Conservation (phyloP, 306 rosid genomes). For the Quercus bicolor region DNA sequence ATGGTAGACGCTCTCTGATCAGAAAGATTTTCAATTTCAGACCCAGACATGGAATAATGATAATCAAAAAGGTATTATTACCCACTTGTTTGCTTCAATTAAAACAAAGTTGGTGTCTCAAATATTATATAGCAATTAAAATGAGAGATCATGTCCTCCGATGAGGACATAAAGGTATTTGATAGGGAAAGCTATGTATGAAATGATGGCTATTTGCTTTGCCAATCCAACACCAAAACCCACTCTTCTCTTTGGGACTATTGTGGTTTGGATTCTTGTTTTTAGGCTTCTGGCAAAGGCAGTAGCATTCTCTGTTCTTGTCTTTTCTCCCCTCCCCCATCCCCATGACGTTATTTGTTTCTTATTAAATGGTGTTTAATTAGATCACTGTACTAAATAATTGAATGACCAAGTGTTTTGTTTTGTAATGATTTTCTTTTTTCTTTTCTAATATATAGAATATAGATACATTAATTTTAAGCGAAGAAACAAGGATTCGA, state of each 20-base stretch:
- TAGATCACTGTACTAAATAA: conserved; percentile 33
- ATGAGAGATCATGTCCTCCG: conserved; percentile 54
- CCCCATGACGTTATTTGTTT: not conserved
- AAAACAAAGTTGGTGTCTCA: conserved; percentile 59
- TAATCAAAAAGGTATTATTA: conserved; percentile 7
- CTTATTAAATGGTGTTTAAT: conserved; percentile 18
- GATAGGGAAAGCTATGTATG: conserved; percentile 41
- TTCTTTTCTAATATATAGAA: not conserved
- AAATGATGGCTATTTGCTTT: conserved; percentile 52
- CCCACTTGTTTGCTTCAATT: conserved; percentile 48
- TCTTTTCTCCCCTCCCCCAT: not conserved
- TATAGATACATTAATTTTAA: not conserved
- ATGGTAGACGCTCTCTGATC: not conserved
- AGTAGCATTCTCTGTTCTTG: conserved; percentile 11
- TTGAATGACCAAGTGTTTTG: conserved; percentile 26
- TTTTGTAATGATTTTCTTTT: conserved; percentile 16
- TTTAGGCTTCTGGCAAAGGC: conserved; percentile 8
- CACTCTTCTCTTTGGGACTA: conserved; percentile 29
- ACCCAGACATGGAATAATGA: not conserved
- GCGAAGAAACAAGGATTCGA: too few species aligned
- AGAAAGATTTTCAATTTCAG: not conserved
- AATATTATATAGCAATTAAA: conserved; percentile 9
- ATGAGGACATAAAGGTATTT: conserved; percentile 76
- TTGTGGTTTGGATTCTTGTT: conserved; percentile 28
- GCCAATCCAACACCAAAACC: conserved; percentile 45